Conservation (phyloP, 1,284 basidiomycete genomes). For the Pulveroboletus sp. region DNA sequence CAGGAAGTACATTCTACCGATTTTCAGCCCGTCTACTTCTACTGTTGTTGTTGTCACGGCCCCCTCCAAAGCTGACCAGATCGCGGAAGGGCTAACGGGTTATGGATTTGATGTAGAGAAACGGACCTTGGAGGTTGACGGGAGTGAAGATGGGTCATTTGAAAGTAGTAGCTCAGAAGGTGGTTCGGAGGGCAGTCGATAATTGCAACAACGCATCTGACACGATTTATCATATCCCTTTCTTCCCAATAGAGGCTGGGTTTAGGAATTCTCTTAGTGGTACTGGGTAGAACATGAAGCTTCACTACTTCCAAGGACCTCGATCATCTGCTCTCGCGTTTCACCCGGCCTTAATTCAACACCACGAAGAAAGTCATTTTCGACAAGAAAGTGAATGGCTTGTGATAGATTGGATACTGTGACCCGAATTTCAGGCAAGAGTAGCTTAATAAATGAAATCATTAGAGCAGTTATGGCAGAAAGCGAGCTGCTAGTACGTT, state of each 20-base stretch:
- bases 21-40: slow-evolving; percentile 80
- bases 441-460: slow-evolving; percentile 46
- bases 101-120: slow-evolving; percentile 80
- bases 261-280: background rate
- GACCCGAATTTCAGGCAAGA: slow-evolving; percentile 85
- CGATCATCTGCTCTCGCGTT: slow-evolving; percentile 63
- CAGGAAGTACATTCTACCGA: slow-evolving; percentile 76
- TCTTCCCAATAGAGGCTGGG: background rate
- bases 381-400: slow-evolving; percentile 88
- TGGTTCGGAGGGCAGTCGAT: slow-evolving; percentile 18
- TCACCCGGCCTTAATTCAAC: slow-evolving; percentile 85
- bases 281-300: background rate
- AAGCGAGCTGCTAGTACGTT: slow-evolving; percentile 45
- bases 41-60: slow-evolving; percentile 83
- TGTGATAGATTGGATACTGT: slow-evolving; percentile 93
- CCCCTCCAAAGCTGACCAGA: slow-evolving; percentile 75
- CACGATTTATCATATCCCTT: background rate
- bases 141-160: slow-evolving; percentile 39
- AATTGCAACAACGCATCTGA: background rate
- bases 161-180: slow-evolving; percentile 32
- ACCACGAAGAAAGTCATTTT: slow-evolving; percentile 83
- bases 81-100: slow-evolving; percentile 58
- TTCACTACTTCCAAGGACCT: slow-evolving; percentile 45
- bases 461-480: slow-evolving; percentile 14
- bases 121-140: slow-evolving; percentile 65